A percentile compares a stretch with the other conserved stretches of the same genome.
These are phyloP conservation scores for Albugo laibachii DNA, from an alignment of 352 stramenopile genomes.

Conservation along the genomic window DNA sequence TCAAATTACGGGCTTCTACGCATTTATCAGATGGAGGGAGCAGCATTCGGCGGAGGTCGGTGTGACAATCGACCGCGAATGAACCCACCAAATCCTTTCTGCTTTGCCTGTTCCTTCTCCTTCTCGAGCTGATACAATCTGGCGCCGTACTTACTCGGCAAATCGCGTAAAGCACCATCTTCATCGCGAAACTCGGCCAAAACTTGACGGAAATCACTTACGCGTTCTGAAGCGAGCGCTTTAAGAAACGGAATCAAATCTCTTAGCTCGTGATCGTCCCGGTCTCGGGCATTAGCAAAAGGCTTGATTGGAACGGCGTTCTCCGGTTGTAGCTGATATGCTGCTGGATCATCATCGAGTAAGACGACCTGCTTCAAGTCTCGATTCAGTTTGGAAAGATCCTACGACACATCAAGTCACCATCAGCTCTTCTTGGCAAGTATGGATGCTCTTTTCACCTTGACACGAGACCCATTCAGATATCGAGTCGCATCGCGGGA, in stretches of 20 bases:
- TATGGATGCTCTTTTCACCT: conserved; percentile 8
- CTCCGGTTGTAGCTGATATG: conserved; percentile 68
- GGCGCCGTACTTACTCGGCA: conserved; percentile 54
- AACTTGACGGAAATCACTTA: conserved; percentile 54
- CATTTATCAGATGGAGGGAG: conserved; percentile 2
- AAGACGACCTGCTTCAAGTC: conserved; percentile 66
- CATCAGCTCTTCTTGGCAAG: not conserved
- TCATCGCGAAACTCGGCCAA: conserved; percentile 65
- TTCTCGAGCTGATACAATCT: conserved; percentile 61
- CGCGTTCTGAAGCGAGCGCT: conserved; percentile 51
- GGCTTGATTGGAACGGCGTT: conserved; percentile 65
- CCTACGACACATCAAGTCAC: conserved; percentile 4
- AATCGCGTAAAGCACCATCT: conserved; percentile 55
- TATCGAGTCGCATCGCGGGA: conserved; percentile 66
- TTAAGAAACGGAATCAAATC: conserved; percentile 76
- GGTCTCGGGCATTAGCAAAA: conserved; percentile 63
- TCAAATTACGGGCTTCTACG: not conserved
- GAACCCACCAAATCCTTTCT: conserved; percentile 70
- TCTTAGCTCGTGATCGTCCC: conserved; percentile 54
- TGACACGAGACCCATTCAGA: conserved; percentile 64
- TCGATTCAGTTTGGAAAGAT: conserved; percentile 60
- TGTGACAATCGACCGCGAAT: conserved; percentile 48
- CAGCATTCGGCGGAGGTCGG: conserved; percentile 15
- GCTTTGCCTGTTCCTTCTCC: conserved; percentile 60
- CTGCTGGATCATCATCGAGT: conserved; percentile 56